These are phyloP conservation scores for Colletotrichum truncatum DNA, from an alignment of 2,329 filamentous ascomycete species.

Conservation along the genomic window DNA sequence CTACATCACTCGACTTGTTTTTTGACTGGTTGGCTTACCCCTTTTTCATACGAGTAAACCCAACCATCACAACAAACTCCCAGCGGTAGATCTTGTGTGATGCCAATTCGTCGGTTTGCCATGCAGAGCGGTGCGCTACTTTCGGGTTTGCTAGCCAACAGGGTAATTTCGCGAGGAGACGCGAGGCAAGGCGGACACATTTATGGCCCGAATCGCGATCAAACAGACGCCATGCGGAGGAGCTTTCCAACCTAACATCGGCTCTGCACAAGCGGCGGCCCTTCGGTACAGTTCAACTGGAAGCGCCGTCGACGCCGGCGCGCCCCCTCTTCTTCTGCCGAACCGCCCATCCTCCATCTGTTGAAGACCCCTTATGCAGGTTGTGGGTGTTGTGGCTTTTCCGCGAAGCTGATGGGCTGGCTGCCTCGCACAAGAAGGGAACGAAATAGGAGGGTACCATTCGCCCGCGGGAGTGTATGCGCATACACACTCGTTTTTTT, in stretches of 20 bases:
- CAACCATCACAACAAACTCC: background rate
- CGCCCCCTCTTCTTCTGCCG: background rate
- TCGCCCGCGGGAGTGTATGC: conserved; percentile 6
- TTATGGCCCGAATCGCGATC: conserved; percentile 20
- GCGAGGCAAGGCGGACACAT: background rate
- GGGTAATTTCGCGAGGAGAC: conserved; percentile 21
- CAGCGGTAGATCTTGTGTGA: background rate
- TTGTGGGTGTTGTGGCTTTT: background rate
- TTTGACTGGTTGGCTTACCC: too few species aligned
- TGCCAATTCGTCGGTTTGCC: background rate
- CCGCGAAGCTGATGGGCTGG: background rate
- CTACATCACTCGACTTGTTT: too few species aligned
- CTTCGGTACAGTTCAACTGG: background rate
- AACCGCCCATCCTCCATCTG: background rate
- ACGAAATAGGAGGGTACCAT: background rate
- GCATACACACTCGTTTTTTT: background rate
- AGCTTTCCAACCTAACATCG: conserved; percentile 18
- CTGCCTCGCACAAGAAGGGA: background rate
- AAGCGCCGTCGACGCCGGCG: background rate
- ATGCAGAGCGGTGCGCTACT: conserved; percentile 8
- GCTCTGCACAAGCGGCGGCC: background rate
- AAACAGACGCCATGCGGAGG: conserved; percentile 21
- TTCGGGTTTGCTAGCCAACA: conserved; percentile 19
- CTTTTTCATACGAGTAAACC: background rate
- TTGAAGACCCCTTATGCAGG: background rate